Evolutionary conservation across 106 monocot species (phyloP), one percentile per base, ranked within the genome.

Genomic region (Triglochin maritima): DNA sequence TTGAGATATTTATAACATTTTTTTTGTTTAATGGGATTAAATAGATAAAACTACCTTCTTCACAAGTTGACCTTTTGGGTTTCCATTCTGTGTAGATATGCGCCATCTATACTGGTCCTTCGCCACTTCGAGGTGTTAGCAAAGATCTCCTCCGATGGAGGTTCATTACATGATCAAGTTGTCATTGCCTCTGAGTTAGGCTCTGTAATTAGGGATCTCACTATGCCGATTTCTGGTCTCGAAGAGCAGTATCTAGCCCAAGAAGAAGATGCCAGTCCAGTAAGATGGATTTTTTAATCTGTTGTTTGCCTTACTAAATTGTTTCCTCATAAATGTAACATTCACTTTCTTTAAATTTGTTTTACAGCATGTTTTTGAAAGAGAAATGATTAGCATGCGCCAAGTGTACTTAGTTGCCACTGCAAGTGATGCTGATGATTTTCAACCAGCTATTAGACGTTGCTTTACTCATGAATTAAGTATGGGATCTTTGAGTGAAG

Each of bases 391-490:
- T 56, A 83, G 58, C 57, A 74, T 63, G 46, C 86, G 80, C n/a
- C 79, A 65, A 56, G 72, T 98, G 55, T 80, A 91, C 60, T 63
- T 98, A 46, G 49, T 98, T 77, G 96, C 96, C 53, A 65, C 80
- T 56, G 88, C 88, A n/a, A 74, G 82, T 16, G 84, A 71, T 66
- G 62, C 82, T 73, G 91, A 98, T 64, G 83, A 68, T 62, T 50
- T 91, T 46, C 86, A 84, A 72, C 76, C 82, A 56, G 15, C 78
- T 55, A 80, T 98, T 9, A 80, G 88, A 45, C 80, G 91, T 45
- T 98, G 96, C 71, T 98, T 98, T 70, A 88, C 80, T 70, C 86
- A 98, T 88, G 91, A 98, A 67, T 74, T 91, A 56, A 77, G 64
- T 65, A 84, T 98, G 86, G 63, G 44, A 55, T 69, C 84, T 62